phyloP scores from a whole-genome alignment of 2,329 filamentous ascomycete species.

The Penicillium sp. region DNA sequence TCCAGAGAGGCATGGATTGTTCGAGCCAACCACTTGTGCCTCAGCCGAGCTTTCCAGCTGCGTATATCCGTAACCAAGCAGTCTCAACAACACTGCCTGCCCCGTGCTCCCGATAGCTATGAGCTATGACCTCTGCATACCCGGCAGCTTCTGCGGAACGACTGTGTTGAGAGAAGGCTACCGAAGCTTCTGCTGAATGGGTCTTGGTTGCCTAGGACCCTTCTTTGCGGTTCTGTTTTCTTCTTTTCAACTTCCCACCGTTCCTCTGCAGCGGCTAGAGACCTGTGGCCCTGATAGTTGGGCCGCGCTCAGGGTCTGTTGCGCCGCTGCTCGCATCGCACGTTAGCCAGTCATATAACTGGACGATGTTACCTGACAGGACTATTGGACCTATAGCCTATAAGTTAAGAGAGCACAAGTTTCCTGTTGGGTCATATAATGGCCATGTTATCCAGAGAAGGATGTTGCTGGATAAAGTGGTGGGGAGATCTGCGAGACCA shows the following conservation, averaged over 20 bases:
- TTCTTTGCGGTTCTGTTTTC: neutral
- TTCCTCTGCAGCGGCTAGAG: constrained; percentile 11
- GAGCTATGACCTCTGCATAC: constrained; percentile 7
- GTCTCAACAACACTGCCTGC: constrained; percentile 9
- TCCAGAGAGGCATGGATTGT: constrained; percentile 4
- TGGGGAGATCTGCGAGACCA: neutral
- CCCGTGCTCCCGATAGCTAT: constrained; percentile 7
- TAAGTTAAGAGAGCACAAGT: constrained; percentile 5
- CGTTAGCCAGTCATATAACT: constrained; percentile 9
- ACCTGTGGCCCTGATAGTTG: constrained; percentile 12
- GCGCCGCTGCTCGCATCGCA: constrained; percentile 5
- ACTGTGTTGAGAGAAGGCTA: constrained; percentile 7
- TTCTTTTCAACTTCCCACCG: constrained; percentile 4
- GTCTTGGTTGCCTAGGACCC: constrained; percentile 6
- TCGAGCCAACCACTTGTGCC: constrained; percentile 14
- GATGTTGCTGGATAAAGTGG: constrained; percentile 13
- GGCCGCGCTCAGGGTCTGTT: constrained; percentile 17
- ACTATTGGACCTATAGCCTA: constrained; percentile 3
- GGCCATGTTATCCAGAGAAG: constrained; percentile 15
- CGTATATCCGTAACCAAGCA: constrained; percentile 17
- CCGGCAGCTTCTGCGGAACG: neutral
- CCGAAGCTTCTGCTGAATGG: constrained; percentile 15
- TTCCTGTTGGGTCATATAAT: neutral
- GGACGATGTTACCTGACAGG: constrained; percentile 15
- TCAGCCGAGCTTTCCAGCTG: constrained; percentile 11